Evolutionary conservation across 2,329 filamentous ascomycete species (phyloP).

Genomic region (Fusarium sp.): DNA sequence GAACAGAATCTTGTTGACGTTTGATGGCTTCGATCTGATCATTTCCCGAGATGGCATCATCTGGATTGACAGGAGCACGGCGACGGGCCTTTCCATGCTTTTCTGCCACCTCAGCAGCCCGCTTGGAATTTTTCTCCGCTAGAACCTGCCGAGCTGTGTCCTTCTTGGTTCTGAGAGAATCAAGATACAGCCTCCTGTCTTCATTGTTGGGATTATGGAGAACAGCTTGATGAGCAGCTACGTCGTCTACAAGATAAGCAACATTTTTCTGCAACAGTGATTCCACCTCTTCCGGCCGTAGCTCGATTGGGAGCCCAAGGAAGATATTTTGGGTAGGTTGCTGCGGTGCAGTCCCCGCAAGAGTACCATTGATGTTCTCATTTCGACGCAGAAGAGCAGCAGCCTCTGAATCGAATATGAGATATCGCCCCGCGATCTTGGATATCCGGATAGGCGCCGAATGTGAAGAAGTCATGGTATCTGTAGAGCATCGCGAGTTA

Average conservation of each 20-base stretch:
- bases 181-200: slow-evolving; percentile 73
- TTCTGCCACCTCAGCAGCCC: slow-evolving; percentile 49
- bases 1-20: slow-evolving; percentile 28
- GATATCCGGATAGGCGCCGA: slow-evolving; percentile 78
- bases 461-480: slow-evolving; percentile 42
- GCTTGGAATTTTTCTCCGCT: slow-evolving; percentile 57
- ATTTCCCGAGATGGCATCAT: slow-evolving; percentile 39
- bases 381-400: slow-evolving; percentile 82
- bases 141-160: slow-evolving; percentile 57
- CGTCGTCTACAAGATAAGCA: slow-evolving; percentile 86
- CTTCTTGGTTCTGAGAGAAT: slow-evolving; percentile 64
- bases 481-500: slow-evolving; percentile 37
- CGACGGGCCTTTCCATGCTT: slow-evolving; percentile 29
- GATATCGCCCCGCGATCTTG: slow-evolving; percentile 81
- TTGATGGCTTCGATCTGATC: slow-evolving; percentile 27
- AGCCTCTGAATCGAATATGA: slow-evolving; percentile 88
- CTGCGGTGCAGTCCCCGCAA: slow-evolving; percentile 90
- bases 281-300: slow-evolving; percentile 90
- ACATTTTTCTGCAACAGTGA: slow-evolving; percentile 81
- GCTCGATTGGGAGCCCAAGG: slow-evolving; percentile 85
- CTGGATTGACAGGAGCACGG: slow-evolving; percentile 15
- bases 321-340: slow-evolving; percentile 96
- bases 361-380: slow-evolving; percentile 86
- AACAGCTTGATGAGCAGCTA: slow-evolving; percentile 74
- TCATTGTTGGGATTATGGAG: slow-evolving; percentile 69